These are phyloP conservation scores for Coemansia sp. DNA, from an alignment of 192 early-diverging fungal species.

Conservation along the genomic window DNA sequence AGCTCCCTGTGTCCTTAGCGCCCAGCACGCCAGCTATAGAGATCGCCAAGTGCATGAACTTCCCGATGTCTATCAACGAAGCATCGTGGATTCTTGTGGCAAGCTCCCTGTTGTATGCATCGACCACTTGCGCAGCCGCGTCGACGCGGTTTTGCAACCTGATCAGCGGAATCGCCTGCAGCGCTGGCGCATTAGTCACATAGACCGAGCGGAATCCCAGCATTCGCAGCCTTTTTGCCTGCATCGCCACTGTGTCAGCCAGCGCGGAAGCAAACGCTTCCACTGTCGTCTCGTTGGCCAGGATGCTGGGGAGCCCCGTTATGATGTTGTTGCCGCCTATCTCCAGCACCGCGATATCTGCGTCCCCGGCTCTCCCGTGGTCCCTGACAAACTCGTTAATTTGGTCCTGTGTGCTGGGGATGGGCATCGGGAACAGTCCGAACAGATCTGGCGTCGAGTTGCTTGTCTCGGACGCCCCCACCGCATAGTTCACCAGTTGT, in stretches of 20 bases:
- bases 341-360: constrained; percentile 17
- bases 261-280: constrained; percentile 6
- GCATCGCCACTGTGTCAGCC: constrained; percentile 10
- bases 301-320: constrained; percentile 6
- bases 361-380: background rate
- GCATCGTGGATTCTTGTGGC: background rate
- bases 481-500: constrained; percentile 16
- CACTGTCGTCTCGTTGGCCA: background rate
- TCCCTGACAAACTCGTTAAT: constrained; percentile 5
- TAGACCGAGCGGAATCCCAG: constrained; percentile 17
- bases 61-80: constrained; percentile 12
- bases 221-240: constrained; percentile 4
- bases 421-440: constrained; percentile 9
- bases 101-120: constrained; percentile 19
- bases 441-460: constrained; percentile 5
- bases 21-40: constrained; percentile 7
- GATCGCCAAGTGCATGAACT: constrained; percentile 13
- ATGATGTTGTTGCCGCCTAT: constrained; percentile 28
- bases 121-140: constrained; percentile 1
- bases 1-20: constrained; percentile 7
- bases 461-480: constrained; percentile 11
- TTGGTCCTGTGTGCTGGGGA: constrained; percentile 26
- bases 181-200: constrained; percentile 13
- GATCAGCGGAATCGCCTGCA: constrained; percentile 21
- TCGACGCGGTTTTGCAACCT: background rate